These are phyloP conservation scores for Hanseniaspora pseudoguilliermondii DNA, from an alignment of 805 yeast genomes.

Conservation along the genomic window DNA sequence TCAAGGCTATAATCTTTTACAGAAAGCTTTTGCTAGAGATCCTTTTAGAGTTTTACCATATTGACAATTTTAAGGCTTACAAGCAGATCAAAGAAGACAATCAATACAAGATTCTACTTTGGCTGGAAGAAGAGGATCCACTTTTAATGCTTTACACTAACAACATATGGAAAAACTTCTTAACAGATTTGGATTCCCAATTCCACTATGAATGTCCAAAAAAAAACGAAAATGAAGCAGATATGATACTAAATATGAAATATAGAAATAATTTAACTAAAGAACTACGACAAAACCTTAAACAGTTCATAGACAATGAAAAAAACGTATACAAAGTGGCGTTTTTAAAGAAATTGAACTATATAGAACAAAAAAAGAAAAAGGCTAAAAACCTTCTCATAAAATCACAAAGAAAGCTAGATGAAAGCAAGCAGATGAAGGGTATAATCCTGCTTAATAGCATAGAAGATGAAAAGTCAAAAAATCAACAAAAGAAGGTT, in stretches of 20 bases:
- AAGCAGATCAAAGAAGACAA: constrained; percentile 4
- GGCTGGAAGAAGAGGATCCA: constrained; percentile 5
- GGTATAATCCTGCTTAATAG: constrained; percentile 13
- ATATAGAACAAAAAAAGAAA: neutral
- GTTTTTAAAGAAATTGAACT: neutral
- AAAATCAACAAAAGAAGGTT: constrained; percentile 26
- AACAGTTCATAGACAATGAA: neutral
- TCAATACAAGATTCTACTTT: constrained; percentile 2
- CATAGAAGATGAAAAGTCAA: constrained; percentile 17
- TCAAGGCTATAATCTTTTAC: neutral
- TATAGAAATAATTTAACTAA: neutral
- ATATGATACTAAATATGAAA: neutral
- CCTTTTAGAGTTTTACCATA: neutral
- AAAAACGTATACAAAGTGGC: neutral
- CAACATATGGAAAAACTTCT: constrained; percentile 5
- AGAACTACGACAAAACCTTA: neutral
- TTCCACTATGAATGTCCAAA: neutral
- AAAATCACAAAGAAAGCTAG: neutral
- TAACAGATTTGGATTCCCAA: neutral
- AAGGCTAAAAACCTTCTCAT: neutral
- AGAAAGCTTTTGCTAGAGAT: neutral
- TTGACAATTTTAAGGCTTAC: neutral
- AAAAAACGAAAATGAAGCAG: neutral
- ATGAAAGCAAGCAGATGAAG: neutral
- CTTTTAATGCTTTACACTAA: neutral